These are phyloP conservation scores for Wickerhamiella azymoides DNA, from an alignment of 805 yeast species.

Conservation along the genomic window DNA sequence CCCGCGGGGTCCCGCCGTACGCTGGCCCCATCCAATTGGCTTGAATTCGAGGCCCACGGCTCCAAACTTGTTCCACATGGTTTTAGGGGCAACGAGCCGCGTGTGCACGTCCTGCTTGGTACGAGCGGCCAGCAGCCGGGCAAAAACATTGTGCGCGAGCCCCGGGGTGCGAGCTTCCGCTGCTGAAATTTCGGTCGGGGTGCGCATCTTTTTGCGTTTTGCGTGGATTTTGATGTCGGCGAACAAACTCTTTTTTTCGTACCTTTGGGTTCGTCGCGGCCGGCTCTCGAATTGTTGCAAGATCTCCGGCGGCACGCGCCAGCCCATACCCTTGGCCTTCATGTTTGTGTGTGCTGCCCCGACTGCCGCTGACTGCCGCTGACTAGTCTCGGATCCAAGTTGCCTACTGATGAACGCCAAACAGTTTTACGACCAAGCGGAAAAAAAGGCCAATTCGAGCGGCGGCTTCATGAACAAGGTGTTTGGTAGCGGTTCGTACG, in stretches of 20 bases:
- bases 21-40: neutral
- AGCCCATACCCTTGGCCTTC: neutral
- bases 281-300: neutral
- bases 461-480: conserved; percentile 39
- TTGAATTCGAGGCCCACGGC: neutral
- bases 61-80: conserved; percentile 3
- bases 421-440: conserved; percentile 35
- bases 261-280: neutral
- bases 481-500: conserved; percentile 45
- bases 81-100: neutral
- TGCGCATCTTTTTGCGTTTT: neutral
- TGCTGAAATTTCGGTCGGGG: neutral
- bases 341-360: neutral
- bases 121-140: conserved; percentile 4
- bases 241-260: neutral
- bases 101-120: conserved; percentile 7
- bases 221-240: neutral
- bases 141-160: conserved; percentile 5
- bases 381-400: neutral
- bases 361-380: neutral
- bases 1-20: conserved; percentile 2
- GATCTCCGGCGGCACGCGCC: neutral
- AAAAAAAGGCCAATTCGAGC: conserved; percentile 49
- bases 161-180: neutral
- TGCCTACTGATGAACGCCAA: neutral